Percentiles rank a stretch among this genome's conserved stretches.
phyloP scores from a whole-genome alignment of 2,329 filamentous ascomycete genomes.

The Neoscytalidium dimidiatum region DNA sequence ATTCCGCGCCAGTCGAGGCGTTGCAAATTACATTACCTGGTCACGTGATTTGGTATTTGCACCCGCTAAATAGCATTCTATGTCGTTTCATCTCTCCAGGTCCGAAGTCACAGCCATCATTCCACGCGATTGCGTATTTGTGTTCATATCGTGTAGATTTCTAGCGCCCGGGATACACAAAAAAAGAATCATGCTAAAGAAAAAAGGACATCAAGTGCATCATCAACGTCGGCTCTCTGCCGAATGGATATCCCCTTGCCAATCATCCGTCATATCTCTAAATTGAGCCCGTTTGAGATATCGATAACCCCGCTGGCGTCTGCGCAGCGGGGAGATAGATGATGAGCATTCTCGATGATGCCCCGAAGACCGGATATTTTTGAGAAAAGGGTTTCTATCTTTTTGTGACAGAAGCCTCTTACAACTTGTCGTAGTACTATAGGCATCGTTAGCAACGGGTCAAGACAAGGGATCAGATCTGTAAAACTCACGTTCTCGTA shows the following conservation, averaged over 20 bases:
- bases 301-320: conserved; percentile 22
- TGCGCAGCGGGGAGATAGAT: conserved; percentile 31
- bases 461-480: neutral
- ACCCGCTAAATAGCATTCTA: too few relatives aligned
- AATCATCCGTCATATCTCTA: conserved; percentile 36
- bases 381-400: conserved; percentile 46
- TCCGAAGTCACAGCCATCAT: too few relatives aligned
- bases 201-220: conserved; percentile 22
- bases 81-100: too few relatives aligned
- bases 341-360: conserved; percentile 38
- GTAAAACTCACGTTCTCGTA: conserved; percentile 83
- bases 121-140: conserved; percentile 1
- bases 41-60: too few relatives aligned
- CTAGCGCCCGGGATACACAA: conserved; percentile 24
- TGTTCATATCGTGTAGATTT: conserved; percentile 25
- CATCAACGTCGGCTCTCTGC: conserved; percentile 19
- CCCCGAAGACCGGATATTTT: conserved; percentile 28
- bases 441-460: conserved; percentile 43
- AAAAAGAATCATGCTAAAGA: conserved; percentile 23
- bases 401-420: conserved; percentile 53
- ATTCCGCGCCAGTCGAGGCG: conserved; percentile 4
- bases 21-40: too few relatives aligned
- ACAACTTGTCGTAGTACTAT: conserved; percentile 99
- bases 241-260: conserved; percentile 19
- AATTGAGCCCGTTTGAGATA: conserved; percentile 32